Conservation (phyloP, 2,329 filamentous ascomycete genomes). For the Neoascochyta sp. region DNA sequence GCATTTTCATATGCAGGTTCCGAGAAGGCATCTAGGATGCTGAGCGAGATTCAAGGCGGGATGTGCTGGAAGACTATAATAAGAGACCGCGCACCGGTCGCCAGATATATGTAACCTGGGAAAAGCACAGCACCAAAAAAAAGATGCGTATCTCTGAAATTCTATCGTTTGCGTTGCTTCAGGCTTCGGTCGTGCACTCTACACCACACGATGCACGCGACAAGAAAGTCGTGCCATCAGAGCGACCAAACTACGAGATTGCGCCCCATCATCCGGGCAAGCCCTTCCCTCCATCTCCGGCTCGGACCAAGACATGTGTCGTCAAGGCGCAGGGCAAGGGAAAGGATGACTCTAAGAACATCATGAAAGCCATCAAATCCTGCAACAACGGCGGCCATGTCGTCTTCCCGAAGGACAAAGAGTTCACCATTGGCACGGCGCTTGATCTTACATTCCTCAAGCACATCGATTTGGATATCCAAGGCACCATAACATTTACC, state of each 20-base stretch:
- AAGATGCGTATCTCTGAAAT: slow-evolving; percentile 28
- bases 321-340: slow-evolving; percentile 39
- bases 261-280: slow-evolving; percentile 36
- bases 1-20: no score
- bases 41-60: no score
- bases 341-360: slow-evolving; percentile 50
- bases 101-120: no score
- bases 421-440: slow-evolving; percentile 61
- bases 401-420: slow-evolving; percentile 53
- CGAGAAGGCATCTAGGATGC: no score
- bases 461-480: slow-evolving; percentile 60
- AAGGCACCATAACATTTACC: slow-evolving; percentile 60
- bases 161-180: slow-evolving; percentile 21
- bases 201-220: slow-evolving; percentile 14
- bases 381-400: slow-evolving; percentile 64
- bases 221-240: slow-evolving; percentile 12
- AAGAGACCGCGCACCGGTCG: no score
- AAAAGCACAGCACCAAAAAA: not conserved
- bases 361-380: slow-evolving; percentile 53
- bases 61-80: no score
- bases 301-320: slow-evolving; percentile 38
- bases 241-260: slow-evolving; percentile 34
- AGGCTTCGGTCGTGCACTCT: slow-evolving; percentile 21
- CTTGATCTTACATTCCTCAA: slow-evolving; percentile 63
- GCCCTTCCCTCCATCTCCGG: slow-evolving; percentile 33